phyloP scores from a whole-genome alignment of 306 rosid species.

The Ormosia semicastrata region DNA sequence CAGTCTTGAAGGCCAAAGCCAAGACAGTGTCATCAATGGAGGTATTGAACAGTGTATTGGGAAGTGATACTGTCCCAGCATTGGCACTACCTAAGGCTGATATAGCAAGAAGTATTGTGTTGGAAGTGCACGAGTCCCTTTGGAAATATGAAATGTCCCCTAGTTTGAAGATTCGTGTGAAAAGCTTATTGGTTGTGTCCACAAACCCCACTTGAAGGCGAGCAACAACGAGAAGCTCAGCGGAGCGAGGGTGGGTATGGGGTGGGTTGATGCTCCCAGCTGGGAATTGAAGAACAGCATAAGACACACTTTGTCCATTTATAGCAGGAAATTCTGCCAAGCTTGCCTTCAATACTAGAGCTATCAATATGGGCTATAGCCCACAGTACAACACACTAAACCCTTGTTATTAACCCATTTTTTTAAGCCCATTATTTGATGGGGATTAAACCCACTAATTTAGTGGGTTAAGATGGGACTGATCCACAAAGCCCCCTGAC shows the following conservation, averaged over 20 bases:
- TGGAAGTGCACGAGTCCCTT: conserved; percentile 63
- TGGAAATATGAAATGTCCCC: conserved; percentile 55
- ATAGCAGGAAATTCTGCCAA: conserved; percentile 49
- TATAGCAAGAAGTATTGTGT: conserved; percentile 35
- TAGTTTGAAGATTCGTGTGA: conserved; percentile 30
- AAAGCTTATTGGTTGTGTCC: conserved; percentile 53
- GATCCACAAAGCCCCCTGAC: too few species aligned
- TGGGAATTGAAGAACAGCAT: conserved; percentile 48
- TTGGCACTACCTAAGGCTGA: conserved; percentile 62
- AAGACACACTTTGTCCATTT: conserved; percentile 57
- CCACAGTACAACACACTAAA: too few species aligned
- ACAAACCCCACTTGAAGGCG: conserved; percentile 51
- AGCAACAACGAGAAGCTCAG: conserved; percentile 46
- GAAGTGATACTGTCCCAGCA: conserved; percentile 44
- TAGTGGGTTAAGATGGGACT: too few species aligned
- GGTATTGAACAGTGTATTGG: conserved; percentile 37
- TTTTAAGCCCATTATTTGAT: too few species aligned
- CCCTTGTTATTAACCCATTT: too few species aligned
- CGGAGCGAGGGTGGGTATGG: conserved; percentile 55
- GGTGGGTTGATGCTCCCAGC: conserved; percentile 43
- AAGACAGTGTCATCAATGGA: conserved; percentile 48
- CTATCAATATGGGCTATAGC: too few species aligned
- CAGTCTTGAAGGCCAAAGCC: conserved; percentile 62
- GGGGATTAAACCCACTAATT: too few species aligned
- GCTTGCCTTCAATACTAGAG: conserved; percentile 39